Conservation (phyloP, 176 grass and related monocot species). For the Secale cereale region DNA sequence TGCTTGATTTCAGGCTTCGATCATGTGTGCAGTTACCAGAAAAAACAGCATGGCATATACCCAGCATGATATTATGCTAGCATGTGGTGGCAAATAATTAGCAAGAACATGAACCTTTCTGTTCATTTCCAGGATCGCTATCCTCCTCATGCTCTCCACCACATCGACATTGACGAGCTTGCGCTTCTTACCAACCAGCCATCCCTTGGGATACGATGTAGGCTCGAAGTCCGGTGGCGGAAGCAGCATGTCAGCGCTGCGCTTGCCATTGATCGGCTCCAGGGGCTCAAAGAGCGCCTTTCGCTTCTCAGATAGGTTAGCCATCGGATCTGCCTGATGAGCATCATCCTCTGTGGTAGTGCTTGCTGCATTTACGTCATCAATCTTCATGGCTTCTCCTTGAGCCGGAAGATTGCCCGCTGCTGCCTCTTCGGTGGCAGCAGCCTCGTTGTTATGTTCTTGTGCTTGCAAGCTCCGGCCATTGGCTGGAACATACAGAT, state of each 20-base stretch:
- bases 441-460: conserved; percentile 27
- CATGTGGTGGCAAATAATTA: conserved; percentile 10
- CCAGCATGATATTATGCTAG: background rate
- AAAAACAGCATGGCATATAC: background rate
- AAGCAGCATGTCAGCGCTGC: conserved; percentile 58
- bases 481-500: conserved; percentile 51
- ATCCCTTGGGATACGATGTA: conserved; percentile 78
- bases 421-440: background rate
- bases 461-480: conserved; percentile 53
- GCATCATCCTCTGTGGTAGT: conserved; percentile 11
- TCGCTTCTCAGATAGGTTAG: conserved; percentile 66
- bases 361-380: conserved; percentile 16
- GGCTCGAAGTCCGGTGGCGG: conserved; percentile 96
- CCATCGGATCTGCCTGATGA: conserved; percentile 38
- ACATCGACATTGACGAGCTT: conserved; percentile 99
- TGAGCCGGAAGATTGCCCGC: background rate
- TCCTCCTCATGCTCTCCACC: conserved; percentile 96
- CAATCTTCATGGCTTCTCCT: conserved; percentile 35
- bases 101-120: conserved; percentile 80
- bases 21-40: background rate
- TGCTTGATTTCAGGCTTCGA: background rate
- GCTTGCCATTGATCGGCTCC: conserved; percentile 48
- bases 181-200: conserved; percentile 92
- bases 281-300: conserved; percentile 88
- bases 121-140: conserved; percentile 97